Evolutionary conservation across 2,329 filamentous ascomycete genomes (phyloP).

Genomic region (Dothistroma septosporum): DNA sequence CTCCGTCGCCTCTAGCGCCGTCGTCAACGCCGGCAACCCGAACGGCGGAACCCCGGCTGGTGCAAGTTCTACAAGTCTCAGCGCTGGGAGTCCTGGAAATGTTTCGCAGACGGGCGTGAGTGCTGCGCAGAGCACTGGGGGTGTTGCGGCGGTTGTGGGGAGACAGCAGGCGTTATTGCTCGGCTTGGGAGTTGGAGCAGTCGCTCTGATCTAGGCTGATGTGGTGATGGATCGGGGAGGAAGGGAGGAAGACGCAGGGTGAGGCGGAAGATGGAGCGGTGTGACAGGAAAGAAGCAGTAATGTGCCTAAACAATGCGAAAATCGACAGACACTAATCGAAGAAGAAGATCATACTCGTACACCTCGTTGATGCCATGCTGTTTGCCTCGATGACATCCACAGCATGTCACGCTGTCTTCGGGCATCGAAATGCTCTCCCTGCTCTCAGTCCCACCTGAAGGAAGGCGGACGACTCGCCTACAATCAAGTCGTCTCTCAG

Average conservation of each 20-base stretch:
- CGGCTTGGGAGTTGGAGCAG: conserved; percentile 10
- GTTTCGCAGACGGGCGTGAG: conserved; percentile 4
- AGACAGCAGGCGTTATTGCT: conserved; percentile 9
- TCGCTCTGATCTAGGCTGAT: not conserved
- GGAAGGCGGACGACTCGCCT: too few relatives aligned
- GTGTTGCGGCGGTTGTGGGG: not conserved
- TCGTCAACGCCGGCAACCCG: not conserved
- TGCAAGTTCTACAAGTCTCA: not conserved
- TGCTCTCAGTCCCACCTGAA: too few relatives aligned
- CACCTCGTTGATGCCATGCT: not conserved
- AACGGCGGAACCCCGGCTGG: not conserved
- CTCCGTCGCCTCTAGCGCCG: not conserved
- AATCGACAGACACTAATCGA: not conserved
- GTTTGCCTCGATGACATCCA: not conserved
- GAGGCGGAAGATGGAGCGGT: not conserved
- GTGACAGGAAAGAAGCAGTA: not conserved
- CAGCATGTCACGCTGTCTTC: not conserved
- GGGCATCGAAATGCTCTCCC: not conserved
- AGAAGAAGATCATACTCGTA: not conserved
- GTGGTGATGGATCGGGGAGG: not conserved
- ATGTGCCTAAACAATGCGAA: not conserved
- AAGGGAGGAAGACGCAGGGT: not conserved
- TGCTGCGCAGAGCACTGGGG: conserved; percentile 5
- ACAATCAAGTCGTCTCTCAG: too few relatives aligned
- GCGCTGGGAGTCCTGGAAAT: conserved; percentile 1